Evolutionary conservation across 495 filamentous ascomycete species (phyloP).

Genomic region (Cercophora samala): DNA sequence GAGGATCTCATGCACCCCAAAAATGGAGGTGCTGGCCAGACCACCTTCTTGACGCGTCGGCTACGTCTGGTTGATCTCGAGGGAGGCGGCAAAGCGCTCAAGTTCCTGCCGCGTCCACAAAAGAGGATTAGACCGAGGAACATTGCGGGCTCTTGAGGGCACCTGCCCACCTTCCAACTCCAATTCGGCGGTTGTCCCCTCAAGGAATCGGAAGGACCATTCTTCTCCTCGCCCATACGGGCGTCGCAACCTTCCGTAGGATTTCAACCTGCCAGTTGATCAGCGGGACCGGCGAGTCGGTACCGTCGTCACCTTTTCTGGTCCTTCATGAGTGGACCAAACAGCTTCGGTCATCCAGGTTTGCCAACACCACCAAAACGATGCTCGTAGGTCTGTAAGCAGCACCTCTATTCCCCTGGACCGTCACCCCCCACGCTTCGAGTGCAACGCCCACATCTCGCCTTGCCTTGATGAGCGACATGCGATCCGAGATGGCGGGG

Average conservation of each 20-base stretch:
- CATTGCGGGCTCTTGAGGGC: background rate
- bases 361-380: background rate
- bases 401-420: no score
- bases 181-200: no score
- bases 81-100: slow-evolving; percentile 15
- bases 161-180: background rate
- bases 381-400: no score
- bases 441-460: background rate
- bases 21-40: slow-evolving; percentile 2
- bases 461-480: background rate
- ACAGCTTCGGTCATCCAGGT: background rate
- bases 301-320: background rate
- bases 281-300: background rate
- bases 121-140: slow-evolving; percentile 10
- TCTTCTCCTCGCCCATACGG: background rate
- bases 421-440: no score
- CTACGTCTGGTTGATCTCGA: slow-evolving; percentile 19
- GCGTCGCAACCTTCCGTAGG: background rate
- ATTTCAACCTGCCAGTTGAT: background rate
- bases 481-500: background rate
- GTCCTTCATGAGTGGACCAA: background rate
- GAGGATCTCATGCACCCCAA: slow-evolving; percentile 17
- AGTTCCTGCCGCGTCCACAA: slow-evolving; percentile 19
- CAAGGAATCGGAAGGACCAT: background rate
- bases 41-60: slow-evolving; percentile 21